phyloP scores from a whole-genome alignment of 345 rosid genomes.

The Populus simonii region DNA sequence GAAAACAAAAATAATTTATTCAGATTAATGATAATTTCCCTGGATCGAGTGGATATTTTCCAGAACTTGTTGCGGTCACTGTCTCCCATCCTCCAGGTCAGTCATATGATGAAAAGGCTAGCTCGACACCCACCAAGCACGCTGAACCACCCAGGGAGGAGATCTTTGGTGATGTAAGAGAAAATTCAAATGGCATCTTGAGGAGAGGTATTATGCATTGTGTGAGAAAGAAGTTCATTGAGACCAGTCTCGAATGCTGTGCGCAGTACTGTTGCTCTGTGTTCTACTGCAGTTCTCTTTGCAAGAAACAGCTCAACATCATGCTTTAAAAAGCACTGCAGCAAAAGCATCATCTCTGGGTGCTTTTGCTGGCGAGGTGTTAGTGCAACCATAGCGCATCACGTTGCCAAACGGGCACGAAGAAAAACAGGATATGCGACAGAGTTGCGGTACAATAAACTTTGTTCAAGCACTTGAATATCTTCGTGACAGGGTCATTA shows the following conservation, averaged over 20 bases:
- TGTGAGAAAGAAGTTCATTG: conserved; percentile 46
- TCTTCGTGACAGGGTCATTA: too few relatives aligned
- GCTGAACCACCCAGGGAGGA: conserved; percentile 39
- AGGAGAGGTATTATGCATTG: conserved; percentile 35
- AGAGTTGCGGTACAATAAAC: too few relatives aligned
- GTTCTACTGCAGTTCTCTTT: conserved; percentile 42
- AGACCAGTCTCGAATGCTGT: conserved; percentile 46
- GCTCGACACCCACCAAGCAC: conserved; percentile 45
- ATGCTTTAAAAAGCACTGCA: too few relatives aligned
- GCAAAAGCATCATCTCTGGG: too few relatives aligned
- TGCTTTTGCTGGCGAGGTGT: too few relatives aligned
- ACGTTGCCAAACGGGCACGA: too few relatives aligned
- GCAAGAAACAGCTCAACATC: conserved; percentile 46
- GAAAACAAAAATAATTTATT: background rate
- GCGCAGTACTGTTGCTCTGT: conserved; percentile 44
- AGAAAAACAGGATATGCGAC: too few relatives aligned
- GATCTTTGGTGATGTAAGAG: conserved; percentile 27
- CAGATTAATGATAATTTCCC: background rate
- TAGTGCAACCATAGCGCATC: too few relatives aligned
- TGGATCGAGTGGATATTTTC: conserved; percentile 41
- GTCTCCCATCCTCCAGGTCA: conserved; percentile 58
- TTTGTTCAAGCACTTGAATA: too few relatives aligned
- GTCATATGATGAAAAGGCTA: conserved; percentile 50
- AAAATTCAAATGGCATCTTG: conserved; percentile 27
- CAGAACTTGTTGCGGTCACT: conserved; percentile 65